A percentile compares a stretch with the other conserved stretches of the same genome.
Evolutionary conservation across 108 stramenopile genomes (phyloP).

Genomic region (Conticribra guillardii): DNA sequence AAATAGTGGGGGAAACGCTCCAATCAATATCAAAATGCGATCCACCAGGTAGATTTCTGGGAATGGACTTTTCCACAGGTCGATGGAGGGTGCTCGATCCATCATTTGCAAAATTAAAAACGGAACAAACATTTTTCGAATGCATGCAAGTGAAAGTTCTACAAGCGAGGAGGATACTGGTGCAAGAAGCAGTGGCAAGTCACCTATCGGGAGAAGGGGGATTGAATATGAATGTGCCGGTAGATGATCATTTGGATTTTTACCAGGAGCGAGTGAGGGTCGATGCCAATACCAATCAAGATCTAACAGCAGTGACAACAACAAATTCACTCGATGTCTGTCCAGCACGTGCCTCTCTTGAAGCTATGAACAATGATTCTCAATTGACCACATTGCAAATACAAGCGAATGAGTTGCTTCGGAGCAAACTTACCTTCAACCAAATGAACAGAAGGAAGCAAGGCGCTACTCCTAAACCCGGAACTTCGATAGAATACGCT

Average conservation of each 20-base stretch:
- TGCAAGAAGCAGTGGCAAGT: no score
- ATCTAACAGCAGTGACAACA: no score
- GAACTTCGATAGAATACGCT: no score
- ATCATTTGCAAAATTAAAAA: slow-evolving; percentile 29
- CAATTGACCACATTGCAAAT: neutral
- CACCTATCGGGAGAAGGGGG: no score
- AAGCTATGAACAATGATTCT: neutral
- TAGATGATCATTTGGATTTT: neutral
- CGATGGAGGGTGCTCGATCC: slow-evolving; percentile 37
- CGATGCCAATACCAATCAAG: no score
- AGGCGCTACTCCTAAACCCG: no score
- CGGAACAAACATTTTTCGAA: slow-evolving; percentile 40
- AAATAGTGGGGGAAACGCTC: slow-evolving; percentile 17
- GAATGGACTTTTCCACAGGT: slow-evolving; percentile 42
- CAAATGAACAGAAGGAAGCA: no score
- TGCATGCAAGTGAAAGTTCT: slow-evolving; percentile 24
- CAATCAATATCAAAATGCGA: slow-evolving; percentile 30
- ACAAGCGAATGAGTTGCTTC: neutral
- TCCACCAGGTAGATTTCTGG: slow-evolving; percentile 38
- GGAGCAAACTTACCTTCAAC: no score
- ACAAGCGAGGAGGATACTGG: neutral
- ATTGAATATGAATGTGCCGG: no score
- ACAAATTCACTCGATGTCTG: no score
- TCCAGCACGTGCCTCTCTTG: neutral
- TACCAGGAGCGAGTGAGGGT: neutral